Conservation (phyloP, 306 rosid genomes). For the Myrica gale region DNA sequence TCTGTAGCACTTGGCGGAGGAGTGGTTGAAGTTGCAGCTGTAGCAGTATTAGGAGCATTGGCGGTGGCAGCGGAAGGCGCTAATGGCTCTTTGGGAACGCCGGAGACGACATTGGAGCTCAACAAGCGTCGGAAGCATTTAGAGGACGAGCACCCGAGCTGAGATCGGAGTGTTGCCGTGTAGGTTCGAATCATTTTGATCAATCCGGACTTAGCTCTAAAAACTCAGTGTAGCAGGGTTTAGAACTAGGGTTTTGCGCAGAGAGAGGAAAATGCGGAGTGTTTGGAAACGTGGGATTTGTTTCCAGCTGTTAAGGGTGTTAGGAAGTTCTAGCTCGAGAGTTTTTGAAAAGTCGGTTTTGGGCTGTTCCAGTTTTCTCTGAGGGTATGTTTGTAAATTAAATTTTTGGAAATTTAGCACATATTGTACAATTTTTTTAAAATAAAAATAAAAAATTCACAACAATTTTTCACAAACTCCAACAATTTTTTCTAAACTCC, state of each 20-base stretch:
- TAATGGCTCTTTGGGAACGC: constrained; percentile 44
- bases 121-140: constrained; percentile 38
- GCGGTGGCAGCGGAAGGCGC: constrained; percentile 31
- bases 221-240: constrained; percentile 14
- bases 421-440: too few relatives aligned
- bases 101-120: constrained; percentile 44
- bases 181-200: constrained; percentile 27
- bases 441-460: too few relatives aligned
- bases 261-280: not conserved
- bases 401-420: too few relatives aligned
- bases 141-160: constrained; percentile 20
- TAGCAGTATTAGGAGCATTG: constrained; percentile 20
- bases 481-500: too few relatives aligned
- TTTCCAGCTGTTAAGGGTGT: constrained; percentile 5
- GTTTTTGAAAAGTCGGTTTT: too few relatives aligned
- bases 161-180: constrained; percentile 36
- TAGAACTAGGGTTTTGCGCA: constrained; percentile 39
- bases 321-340: constrained; percentile 14
- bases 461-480: too few relatives aligned
- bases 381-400: too few relatives aligned
- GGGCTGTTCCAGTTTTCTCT: too few relatives aligned
- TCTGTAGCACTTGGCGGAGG: not conserved
- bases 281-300: too few relatives aligned
- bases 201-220: not conserved
- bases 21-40: not conserved